phyloP scores from a whole-genome alignment of 345 rosid genomes.

The Eucalyptus sp. region DNA sequence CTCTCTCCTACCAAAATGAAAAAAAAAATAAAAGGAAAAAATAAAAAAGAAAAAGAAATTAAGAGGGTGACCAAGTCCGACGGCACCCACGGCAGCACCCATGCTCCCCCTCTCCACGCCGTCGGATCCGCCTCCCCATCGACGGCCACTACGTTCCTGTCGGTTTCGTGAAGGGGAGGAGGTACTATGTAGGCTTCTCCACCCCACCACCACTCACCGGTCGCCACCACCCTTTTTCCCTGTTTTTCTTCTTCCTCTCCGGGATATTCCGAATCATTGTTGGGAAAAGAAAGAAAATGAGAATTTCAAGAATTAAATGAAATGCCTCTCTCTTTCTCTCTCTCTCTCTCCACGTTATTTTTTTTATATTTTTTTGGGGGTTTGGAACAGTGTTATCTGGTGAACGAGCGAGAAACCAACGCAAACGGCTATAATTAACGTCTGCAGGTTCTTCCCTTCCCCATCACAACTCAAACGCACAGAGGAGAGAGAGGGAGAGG shows the following conservation, averaged over 20 bases:
- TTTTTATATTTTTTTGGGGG: not conserved
- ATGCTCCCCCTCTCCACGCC: not conserved
- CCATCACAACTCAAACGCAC: not conserved
- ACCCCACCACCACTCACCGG: not conserved
- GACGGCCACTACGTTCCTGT: not conserved
- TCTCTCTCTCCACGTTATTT: not conserved
- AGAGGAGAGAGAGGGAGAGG: not conserved
- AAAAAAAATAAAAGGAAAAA: not conserved
- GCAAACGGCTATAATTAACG: slow-evolving; percentile 61
- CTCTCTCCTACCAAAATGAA: not conserved
- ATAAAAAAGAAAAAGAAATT: rapidly evolving
- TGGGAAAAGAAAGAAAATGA: not conserved
- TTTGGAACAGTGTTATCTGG: slow-evolving; percentile 1
- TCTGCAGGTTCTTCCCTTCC: slow-evolving; percentile 5
- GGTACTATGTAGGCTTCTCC: not conserved
- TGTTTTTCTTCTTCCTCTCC: not conserved
- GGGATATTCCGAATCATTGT: not conserved
- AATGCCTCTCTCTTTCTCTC: not conserved
- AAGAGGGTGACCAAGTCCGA: not conserved
- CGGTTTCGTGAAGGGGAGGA: not conserved
- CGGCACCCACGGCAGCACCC: not conserved
- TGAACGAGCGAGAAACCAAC: slow-evolving; percentile 31
- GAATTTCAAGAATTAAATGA: not conserved
- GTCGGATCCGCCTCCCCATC: not conserved
- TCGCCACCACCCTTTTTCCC: not conserved